Evolutionary conservation across 192 early-diverging fungal genomes (phyloP).

Genomic region (Polychytrium aggregatum): DNA sequence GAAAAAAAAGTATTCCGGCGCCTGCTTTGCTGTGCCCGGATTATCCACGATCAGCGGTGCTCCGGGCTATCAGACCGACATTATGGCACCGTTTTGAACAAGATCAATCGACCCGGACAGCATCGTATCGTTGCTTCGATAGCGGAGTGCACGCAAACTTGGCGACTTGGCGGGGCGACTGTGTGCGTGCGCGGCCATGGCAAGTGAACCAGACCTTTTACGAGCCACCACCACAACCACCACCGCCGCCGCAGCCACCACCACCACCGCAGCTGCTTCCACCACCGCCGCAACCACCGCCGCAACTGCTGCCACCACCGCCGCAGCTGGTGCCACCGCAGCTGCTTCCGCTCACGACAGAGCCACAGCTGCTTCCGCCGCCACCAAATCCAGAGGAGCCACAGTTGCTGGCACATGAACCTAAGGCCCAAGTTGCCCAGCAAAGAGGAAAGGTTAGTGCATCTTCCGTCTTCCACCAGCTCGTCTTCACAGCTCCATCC

Average conservation of each 20-base stretch:
- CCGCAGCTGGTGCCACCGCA: not conserved
- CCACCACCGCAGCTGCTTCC: constrained; percentile 3
- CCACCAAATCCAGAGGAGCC: not conserved
- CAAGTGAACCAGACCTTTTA: no score
- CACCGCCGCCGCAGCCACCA: constrained; percentile 4
- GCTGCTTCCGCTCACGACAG: not conserved
- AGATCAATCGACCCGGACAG: no score
- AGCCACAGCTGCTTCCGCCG: not conserved
- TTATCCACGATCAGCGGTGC: no score
- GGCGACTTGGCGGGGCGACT: no score
- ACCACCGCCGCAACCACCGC: constrained; percentile 6
- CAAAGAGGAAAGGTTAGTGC: constrained; percentile 1
- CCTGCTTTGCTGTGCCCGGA: no score
- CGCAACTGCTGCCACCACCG: not conserved
- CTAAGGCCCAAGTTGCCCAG: not conserved
- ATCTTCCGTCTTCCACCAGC: not conserved
- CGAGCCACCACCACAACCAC: not conserved
- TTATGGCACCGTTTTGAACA: no score
- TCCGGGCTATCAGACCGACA: no score
- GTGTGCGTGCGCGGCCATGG: no score
- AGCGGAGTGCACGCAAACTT: no score
- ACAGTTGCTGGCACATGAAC: not conserved
- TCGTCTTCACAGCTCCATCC: constrained; percentile 1
- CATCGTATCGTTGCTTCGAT: no score
- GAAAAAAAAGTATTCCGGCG: no score